Percentiles rank a stretch among this genome's conserved stretches.
phyloP scores from a whole-genome alignment of 148 eudicot species.

The Drosera capensis region DNA sequence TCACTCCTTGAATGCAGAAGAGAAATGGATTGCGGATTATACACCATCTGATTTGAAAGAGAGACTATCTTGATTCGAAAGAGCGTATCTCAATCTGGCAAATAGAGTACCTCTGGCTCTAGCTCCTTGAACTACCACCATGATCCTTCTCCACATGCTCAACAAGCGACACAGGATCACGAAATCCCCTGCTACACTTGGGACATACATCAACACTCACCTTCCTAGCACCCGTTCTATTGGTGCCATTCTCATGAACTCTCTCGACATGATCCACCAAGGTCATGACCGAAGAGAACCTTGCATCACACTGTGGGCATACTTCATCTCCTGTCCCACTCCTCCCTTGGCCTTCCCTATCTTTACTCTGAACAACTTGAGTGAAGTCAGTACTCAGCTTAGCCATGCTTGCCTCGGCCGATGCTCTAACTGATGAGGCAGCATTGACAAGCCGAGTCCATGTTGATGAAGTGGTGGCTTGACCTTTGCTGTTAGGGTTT shows the following conservation, averaged over 20 bases:
- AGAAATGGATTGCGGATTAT: no score
- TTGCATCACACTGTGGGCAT: slow-evolving; percentile 52
- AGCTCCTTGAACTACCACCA: slow-evolving; percentile 5
- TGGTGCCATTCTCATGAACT: slow-evolving; percentile 39
- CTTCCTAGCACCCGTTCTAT: slow-evolving; percentile 30
- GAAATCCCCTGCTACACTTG: slow-evolving; percentile 71
- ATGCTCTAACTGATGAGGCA: slow-evolving; percentile 41
- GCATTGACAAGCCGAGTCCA: slow-evolving; percentile 53
- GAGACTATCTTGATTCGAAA: no score
- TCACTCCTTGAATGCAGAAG: no score
- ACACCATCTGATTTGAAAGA: background rate
- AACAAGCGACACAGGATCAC: slow-evolving; percentile 69
- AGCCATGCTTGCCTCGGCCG: slow-evolving; percentile 51
- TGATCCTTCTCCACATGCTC: slow-evolving; percentile 86
- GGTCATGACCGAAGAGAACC: slow-evolving; percentile 35
- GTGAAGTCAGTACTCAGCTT: slow-evolving; percentile 46
- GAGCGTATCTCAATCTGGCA: background rate
- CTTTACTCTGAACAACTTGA: slow-evolving; percentile 24
- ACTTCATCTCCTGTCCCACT: slow-evolving; percentile 19
- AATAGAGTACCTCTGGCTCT: background rate
- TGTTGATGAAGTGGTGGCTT: slow-evolving; percentile 30
- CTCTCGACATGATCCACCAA: slow-evolving; percentile 79
- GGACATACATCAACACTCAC: slow-evolving; percentile 69
- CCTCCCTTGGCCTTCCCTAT: slow-evolving; percentile 8
- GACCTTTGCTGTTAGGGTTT: slow-evolving; percentile 13